phyloP scores from a whole-genome alignment of 345 rosid genomes.

The Cardamine chenopodiifolia region DNA sequence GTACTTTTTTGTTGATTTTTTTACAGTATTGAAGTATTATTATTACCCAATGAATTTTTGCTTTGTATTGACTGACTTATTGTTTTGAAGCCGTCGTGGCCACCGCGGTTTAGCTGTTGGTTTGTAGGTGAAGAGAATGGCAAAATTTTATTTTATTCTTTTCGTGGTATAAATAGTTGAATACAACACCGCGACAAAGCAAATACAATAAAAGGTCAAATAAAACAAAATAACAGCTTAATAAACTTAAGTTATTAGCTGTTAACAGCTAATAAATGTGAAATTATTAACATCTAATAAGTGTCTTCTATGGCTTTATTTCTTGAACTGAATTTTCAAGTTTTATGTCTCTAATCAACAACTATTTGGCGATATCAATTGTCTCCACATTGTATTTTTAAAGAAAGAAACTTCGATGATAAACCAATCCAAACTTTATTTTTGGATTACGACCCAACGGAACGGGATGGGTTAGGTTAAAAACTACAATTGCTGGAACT shows the following conservation, averaged over 20 bases:
- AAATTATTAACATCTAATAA: neutral
- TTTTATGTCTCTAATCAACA: neutral
- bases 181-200: constrained; percentile 12
- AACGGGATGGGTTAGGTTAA: neutral
- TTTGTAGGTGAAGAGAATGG: constrained; percentile 3
- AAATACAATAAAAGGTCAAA: constrained; percentile 1
- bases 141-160: neutral
- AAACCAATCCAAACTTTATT: too few relatives aligned
- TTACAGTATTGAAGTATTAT: constrained; percentile 1
- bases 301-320: neutral
- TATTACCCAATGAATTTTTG: constrained; percentile 15
- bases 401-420: constrained; percentile 24
- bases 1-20: constrained; percentile 2
- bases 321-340: neutral
- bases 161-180: neutral
- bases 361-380: neutral
- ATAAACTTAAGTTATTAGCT: constrained; percentile 18
- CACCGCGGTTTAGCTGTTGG: constrained; percentile 33
- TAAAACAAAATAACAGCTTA: constrained; percentile 6
- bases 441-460: too few relatives aligned
- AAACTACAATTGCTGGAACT: neutral
- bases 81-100: constrained; percentile 20
- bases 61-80: constrained; percentile 5
- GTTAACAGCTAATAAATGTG: constrained; percentile 27
- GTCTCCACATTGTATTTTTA: neutral